Evolutionary conservation across 2,329 filamentous ascomycete genomes (phyloP).

Genomic region (Dryadomyces sulphureus): DNA sequence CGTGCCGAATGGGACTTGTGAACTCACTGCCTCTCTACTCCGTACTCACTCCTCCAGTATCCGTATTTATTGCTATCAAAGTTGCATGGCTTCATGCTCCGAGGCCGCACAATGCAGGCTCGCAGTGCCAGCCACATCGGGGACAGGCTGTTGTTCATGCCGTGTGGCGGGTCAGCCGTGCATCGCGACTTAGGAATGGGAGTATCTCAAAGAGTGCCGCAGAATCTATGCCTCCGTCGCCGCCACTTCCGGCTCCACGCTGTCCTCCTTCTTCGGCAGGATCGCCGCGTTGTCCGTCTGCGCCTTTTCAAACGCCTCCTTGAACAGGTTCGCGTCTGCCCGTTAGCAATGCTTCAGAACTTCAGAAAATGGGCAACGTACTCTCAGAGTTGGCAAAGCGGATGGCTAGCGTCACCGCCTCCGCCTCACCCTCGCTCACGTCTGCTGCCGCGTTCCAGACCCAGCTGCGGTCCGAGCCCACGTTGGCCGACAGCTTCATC

Average conservation of each 20-base stretch:
- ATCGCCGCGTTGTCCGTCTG: constrained; percentile 90
- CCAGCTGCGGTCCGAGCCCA: constrained; percentile 96
- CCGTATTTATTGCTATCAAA: no score
- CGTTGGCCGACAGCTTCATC: constrained; percentile 98
- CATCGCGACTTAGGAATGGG: neutral
- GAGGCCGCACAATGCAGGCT: no score
- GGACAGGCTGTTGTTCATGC: no score
- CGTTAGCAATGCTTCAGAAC: neutral
- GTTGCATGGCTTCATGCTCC: no score
- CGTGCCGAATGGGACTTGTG: no score
- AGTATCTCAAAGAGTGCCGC: constrained; percentile 5
- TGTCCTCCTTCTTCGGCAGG: constrained; percentile 30
- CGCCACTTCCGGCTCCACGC: constrained; percentile 15
- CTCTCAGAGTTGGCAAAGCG: constrained; percentile 96
- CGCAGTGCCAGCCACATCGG: no score
- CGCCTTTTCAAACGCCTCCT: constrained; percentile 92
- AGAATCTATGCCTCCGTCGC: constrained; percentile 14
- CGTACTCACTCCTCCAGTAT: no score
- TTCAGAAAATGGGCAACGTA: constrained; percentile 31
- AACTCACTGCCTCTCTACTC: no score
- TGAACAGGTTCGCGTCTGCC: constrained; percentile 88
- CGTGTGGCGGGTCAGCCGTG: no score
- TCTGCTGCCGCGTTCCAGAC: constrained; percentile 98
- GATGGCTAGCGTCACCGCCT: constrained; percentile 90
- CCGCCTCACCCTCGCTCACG: constrained; percentile 94